These are phyloP conservation scores for Trichoderma endophyticum DNA, from an alignment of 2,329 filamentous ascomycete species.

Conservation along the genomic window DNA sequence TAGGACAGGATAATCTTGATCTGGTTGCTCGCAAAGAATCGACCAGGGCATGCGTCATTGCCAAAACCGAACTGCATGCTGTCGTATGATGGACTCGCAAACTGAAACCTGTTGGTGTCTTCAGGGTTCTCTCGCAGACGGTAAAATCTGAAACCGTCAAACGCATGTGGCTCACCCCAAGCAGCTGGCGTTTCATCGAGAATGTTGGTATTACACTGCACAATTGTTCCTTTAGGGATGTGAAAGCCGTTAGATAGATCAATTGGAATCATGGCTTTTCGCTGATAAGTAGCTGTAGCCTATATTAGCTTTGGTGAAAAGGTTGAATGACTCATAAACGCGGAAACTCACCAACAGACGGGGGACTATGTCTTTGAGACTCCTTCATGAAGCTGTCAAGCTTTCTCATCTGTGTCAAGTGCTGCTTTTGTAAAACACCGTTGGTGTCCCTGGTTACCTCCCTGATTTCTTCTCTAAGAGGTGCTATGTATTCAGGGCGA, in stretches of 20 bases:
- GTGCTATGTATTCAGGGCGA: slow-evolving; percentile 35
- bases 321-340: rapidly evolving
- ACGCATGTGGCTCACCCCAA: slow-evolving; percentile 30
- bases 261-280: slow-evolving; percentile 45
- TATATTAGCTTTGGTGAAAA: background rate
- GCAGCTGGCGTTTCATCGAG: slow-evolving; percentile 14
- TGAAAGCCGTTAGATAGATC: slow-evolving; percentile 43
- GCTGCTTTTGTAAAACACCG: background rate
- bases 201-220: slow-evolving; percentile 23
- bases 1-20: slow-evolving; percentile 50
- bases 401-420: slow-evolving; percentile 36
- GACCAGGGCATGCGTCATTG: slow-evolving; percentile 48
- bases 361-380: background rate
- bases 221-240: slow-evolving; percentile 41
- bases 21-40: slow-evolving; percentile 51
- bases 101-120: slow-evolving; percentile 32
- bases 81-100: slow-evolving; percentile 47
- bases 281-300: slow-evolving; percentile 17
- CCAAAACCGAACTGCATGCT: slow-evolving; percentile 54
- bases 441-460: background rate
- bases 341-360: background rate
- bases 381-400: slow-evolving; percentile 50
- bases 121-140: slow-evolving; percentile 36
- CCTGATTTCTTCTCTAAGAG: background rate
- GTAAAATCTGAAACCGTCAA: slow-evolving; percentile 47